Evolutionary conservation across 768 basidiomycete genomes (phyloP).

Genomic region (Phanerodontia chrysosporium): DNA sequence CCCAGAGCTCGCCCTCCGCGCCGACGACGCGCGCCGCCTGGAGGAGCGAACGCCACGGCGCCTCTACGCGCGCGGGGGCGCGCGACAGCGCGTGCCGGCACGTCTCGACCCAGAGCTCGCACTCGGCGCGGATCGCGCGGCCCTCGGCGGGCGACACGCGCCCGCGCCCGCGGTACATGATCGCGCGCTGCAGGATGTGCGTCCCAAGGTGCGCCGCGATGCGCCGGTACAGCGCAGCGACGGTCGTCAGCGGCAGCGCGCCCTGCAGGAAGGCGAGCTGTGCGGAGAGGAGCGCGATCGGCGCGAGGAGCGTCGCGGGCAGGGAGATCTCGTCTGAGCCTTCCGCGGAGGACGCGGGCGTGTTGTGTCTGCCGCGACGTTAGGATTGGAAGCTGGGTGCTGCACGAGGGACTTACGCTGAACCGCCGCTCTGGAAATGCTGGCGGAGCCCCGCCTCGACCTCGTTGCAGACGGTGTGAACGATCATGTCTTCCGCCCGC

Average conservation of each 20-base stretch:
- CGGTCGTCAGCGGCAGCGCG: conserved; percentile 53
- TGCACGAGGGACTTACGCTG: conserved; percentile 3
- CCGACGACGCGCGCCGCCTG: conserved; percentile 68
- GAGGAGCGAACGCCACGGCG: conserved; percentile 72
- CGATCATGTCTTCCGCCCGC: conserved; percentile 86
- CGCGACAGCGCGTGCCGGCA: conserved; percentile 56
- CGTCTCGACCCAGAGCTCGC: conserved; percentile 80
- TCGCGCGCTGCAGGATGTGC: conserved; percentile 79
- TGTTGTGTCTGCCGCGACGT: conserved; percentile 15
- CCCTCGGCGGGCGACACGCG: conserved; percentile 58
- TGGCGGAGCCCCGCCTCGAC: conserved; percentile 70
- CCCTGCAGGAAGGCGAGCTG: conserved; percentile 66
- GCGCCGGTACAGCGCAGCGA: conserved; percentile 68
- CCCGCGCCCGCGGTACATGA: conserved; percentile 69
- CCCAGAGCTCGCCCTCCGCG: conserved; percentile 52
- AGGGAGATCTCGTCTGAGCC: conserved; percentile 38
- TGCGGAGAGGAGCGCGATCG: conserved; percentile 77
- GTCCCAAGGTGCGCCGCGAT: conserved; percentile 67
- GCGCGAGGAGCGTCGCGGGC: conserved; percentile 64
- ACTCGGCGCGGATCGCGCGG: conserved; percentile 61
- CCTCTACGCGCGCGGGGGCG: conserved; percentile 49
- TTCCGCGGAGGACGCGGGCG: conserved; percentile 21
- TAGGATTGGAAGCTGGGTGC: neutral
- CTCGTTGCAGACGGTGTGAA: conserved; percentile 78
- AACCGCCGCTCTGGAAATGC: conserved; percentile 56